Evolutionary conservation across 2,329 filamentous ascomycete genomes (phyloP).

Genomic region (Ceratocystis diversiconidia): DNA sequence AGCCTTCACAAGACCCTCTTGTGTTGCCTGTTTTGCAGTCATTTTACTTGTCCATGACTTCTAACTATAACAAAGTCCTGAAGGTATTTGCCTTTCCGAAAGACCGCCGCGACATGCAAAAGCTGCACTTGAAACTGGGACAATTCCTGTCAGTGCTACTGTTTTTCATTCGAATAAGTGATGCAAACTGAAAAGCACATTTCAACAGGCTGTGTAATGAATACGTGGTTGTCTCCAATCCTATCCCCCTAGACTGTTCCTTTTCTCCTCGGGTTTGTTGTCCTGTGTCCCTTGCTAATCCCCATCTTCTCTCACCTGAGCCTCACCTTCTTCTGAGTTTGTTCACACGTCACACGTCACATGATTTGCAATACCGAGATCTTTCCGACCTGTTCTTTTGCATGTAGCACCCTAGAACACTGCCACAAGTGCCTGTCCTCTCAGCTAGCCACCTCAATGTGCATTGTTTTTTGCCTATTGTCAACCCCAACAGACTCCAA

Average conservation of each 20-base stretch:
- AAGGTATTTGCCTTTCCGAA: no score
- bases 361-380: slow-evolving; percentile 1
- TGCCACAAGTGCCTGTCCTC: not conserved
- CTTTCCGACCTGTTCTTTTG: not conserved
- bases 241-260: not conserved
- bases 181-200: no score
- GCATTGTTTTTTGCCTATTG: not conserved
- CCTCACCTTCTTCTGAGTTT: not conserved
- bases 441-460: not conserved
- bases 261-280: not conserved
- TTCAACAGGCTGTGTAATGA: no score
- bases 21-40: not conserved
- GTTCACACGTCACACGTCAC: not conserved
- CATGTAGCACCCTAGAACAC: not conserved
- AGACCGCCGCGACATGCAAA: no score
- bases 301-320: not conserved
- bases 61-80: no score
- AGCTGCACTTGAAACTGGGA: no score
- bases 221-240: not conserved
- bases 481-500: slow-evolving; percentile 1
- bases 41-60: not conserved
- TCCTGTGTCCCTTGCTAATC: not conserved
- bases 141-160: no score
- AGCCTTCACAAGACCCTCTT: not conserved
- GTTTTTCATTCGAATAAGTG: no score